Percentiles rank a stretch among this genome's conserved stretches.
phyloP scores from a whole-genome alignment of 352 stramenopile genomes.

The Pythium rishiriense region DNA sequence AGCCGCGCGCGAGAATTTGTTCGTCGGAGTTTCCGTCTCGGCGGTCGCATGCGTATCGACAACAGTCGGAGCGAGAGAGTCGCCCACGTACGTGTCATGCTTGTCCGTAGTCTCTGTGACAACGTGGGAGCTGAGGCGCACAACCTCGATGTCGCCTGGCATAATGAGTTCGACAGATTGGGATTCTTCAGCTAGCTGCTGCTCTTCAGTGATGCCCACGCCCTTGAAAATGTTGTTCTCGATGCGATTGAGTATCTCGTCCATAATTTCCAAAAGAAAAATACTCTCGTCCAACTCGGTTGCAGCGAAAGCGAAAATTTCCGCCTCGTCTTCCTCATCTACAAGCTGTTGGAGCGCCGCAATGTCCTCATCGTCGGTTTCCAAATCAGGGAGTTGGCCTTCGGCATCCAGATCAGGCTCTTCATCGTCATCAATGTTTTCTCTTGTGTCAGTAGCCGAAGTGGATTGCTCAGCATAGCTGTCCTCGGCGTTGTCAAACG shows the following conservation, averaged over 20 bases:
- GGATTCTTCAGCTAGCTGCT: neutral
- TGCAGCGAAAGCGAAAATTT: constrained; percentile 6
- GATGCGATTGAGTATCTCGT: constrained; percentile 18
- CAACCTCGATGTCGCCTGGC: constrained; percentile 12
- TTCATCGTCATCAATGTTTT: neutral
- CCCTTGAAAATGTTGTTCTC: neutral
- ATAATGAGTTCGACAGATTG: neutral
- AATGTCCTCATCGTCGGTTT: neutral
- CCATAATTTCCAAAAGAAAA: constrained; percentile 19
- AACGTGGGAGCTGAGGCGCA: constrained; percentile 23
- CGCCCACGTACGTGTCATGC: constrained; percentile 29
- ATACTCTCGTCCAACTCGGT: constrained; percentile 19
- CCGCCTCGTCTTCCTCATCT: constrained; percentile 1
- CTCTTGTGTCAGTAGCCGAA: neutral
- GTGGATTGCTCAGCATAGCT: neutral
- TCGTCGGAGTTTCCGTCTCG: neutral
- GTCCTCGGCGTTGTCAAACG: constrained; percentile 17
- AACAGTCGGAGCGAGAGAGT: constrained; percentile 25
- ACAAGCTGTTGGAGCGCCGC: neutral
- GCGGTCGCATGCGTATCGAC: constrained; percentile 11
- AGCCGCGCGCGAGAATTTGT: constrained; percentile 7
- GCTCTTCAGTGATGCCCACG: neutral
- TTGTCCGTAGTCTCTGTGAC: constrained; percentile 36
- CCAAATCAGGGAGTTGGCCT: neutral
- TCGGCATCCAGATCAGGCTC: neutral